Evolutionary conservation across 2,329 filamentous ascomycete genomes (phyloP), one percentile per base, ranked within the genome.

Genomic region (Aspergillus pseudoterreus): DNA sequence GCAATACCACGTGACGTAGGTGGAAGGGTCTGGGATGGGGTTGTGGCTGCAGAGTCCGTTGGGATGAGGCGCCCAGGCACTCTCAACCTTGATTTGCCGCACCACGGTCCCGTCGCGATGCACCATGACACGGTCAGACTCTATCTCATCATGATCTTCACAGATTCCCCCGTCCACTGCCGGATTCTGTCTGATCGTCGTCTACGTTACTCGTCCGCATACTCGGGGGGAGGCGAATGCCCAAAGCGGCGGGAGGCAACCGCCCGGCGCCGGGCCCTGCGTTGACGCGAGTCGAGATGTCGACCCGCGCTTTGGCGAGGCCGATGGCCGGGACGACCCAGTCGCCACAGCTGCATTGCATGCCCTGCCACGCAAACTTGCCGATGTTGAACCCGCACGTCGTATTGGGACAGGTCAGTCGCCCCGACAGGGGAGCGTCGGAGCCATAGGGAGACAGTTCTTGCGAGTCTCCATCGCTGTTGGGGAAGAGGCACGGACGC

Each of bases 341-440:
- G 56, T 86, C 84, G 35, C 87, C 85, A 70, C 94, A 99, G 66
- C 85, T 94, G 74, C 94, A 99, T 68, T 85, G 85, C 79, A 96
- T 87, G 12, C 94, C 94, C 69, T 95, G 90, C 94, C 94, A 99
- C 47, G 92, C 88, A 67, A 96, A 99, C 62, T 94, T 88, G 36
- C 94, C 94, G 44, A 97, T 83, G 47, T 90, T 90, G 38, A 88
- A 84, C 43, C 82, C 83, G 70, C 94, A 99, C 64, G 86, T 87
- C 8, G 68, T 53, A 60, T 86, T 88, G 9, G 94, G 92, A 64
- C 94, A 99, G 52, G 85, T 82, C 30, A 99, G 78, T 9, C 92
- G 84, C 21, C 94, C 94, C 54, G 92, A 89, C 21, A 97, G 78
- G 55, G 86, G 83, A 24, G 89, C 91, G 63, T 88, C 82, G 3